Percentiles rank a stretch among this genome's conserved stretches.
Evolutionary conservation across 257 asterid genomes (phyloP).

Genomic region (Solanum paucissectum): DNA sequence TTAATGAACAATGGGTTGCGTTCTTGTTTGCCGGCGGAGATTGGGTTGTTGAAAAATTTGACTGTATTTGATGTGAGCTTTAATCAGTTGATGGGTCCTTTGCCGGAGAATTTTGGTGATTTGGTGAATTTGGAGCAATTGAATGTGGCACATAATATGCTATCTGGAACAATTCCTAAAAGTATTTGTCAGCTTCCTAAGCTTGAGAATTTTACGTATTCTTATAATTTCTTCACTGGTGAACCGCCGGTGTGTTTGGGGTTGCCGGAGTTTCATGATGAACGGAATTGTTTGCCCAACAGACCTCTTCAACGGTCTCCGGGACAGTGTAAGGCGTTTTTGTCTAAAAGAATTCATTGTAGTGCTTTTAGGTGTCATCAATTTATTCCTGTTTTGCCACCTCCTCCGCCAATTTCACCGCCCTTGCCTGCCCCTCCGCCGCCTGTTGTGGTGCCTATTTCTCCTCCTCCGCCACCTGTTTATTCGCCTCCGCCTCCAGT

Average conservation of each 20-base stretch:
- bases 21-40: constrained; percentile 72
- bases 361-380: constrained; percentile 62
- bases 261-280: constrained; percentile 46
- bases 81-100: constrained; percentile 51
- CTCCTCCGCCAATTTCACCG: constrained; percentile 18
- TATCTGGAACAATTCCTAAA: constrained; percentile 51
- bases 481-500: constrained; percentile 9
- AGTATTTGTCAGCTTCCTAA: constrained; percentile 55
- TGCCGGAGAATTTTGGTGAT: constrained; percentile 65
- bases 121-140: constrained; percentile 71
- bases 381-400: constrained; percentile 52
- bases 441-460: constrained; percentile 4
- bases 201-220: constrained; percentile 54
- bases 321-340: constrained; percentile 41
- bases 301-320: constrained; percentile 56
- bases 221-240: constrained; percentile 68
- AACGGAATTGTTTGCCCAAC: constrained; percentile 52
- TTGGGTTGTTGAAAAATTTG: constrained; percentile 57
- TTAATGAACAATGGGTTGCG: constrained; percentile 58
- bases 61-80: constrained; percentile 63
- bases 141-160: constrained; percentile 61
- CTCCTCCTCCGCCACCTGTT: not conserved
- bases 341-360: constrained; percentile 55
- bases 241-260: constrained; percentile 67
- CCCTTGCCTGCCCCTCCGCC: constrained; percentile 23